phyloP scores from a whole-genome alignment of 73 alveolate genomes.

The Stentor coeruleus region DNA sequence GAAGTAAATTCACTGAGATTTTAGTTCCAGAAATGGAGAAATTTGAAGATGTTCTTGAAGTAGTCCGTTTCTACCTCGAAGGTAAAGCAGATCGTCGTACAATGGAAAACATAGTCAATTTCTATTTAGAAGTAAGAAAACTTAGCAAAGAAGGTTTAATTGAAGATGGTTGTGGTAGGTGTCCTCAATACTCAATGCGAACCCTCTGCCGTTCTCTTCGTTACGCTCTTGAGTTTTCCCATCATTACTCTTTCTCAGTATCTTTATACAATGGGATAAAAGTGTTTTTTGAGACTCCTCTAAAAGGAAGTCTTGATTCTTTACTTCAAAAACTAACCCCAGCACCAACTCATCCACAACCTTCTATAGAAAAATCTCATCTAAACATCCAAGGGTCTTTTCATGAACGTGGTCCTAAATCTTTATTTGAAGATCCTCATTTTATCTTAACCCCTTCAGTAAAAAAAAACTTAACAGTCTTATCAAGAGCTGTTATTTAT shows the following conservation, averaged over 20 bases:
- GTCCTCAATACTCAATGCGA: conserved; percentile 43
- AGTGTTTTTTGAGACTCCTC: conserved; percentile 5
- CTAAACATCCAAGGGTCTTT: background rate
- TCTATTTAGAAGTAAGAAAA: conserved; percentile 10
- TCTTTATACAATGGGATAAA: conserved; percentile 14
- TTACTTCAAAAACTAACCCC: background rate
- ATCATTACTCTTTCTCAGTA: background rate
- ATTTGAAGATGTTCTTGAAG: conserved; percentile 62
- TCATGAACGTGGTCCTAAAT: conserved; percentile 5
- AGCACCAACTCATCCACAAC: background rate
- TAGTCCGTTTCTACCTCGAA: background rate
- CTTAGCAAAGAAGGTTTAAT: conserved; percentile 2
- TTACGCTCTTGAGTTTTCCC: conserved; percentile 22
- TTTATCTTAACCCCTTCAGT: conserved; percentile 76
- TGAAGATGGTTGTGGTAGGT: conserved; percentile 26
- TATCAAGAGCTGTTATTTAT: conserved; percentile 76
- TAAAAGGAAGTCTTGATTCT: background rate
- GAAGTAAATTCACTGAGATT: conserved; percentile 91
- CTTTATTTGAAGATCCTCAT: conserved; percentile 40
- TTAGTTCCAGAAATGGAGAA: conserved; percentile 85
- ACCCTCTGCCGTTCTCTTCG: conserved; percentile 46
- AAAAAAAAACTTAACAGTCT: conserved; percentile 47
- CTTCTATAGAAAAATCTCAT: background rate
- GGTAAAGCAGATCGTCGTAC: conserved; percentile 21
- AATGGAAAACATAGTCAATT: conserved; percentile 6